Conservation (phyloP, 2,329 filamentous ascomycete species). For the Penicillium palitans region DNA sequence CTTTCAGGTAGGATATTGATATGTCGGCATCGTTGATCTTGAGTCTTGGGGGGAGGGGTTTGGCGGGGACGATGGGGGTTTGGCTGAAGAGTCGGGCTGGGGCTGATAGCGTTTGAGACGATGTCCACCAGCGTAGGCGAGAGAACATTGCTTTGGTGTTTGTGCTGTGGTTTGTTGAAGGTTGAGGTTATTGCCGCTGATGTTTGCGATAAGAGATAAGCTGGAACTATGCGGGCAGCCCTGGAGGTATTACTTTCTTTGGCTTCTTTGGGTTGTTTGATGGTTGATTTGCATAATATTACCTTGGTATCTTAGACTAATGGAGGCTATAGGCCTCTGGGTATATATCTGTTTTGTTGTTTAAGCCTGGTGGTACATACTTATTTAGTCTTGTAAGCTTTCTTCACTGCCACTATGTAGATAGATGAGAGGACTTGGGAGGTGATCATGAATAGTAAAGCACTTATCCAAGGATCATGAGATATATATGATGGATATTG, state of each 20-base stretch:
- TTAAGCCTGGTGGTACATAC: neutral
- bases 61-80: constrained; percentile 37
- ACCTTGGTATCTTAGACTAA: neutral
- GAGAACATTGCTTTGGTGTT: constrained; percentile 11
- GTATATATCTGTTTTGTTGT: neutral
- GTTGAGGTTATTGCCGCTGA: constrained; percentile 2
- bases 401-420: neutral
- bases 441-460: neutral
- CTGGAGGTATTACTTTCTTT: neutral
- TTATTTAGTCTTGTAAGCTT: neutral
- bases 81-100: constrained; percentile 26
- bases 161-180: neutral
- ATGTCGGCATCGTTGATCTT: constrained; percentile 76
- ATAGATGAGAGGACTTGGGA: neutral
- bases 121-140: neutral
- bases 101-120: neutral
- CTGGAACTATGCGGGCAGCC: neutral
- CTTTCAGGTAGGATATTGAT: constrained; percentile 82
- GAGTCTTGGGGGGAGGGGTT: constrained; percentile 73
- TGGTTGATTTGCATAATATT: neutral
- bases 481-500: no score
- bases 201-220: constrained; percentile 23
- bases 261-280: neutral
- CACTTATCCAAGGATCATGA: neutral
- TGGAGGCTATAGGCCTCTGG: neutral